A percentile compares a stretch with the other conserved stretches of the same genome.
Conservation (phyloP, 2,329 filamentous ascomycete species). For the Fusarium brachygibbosum region DNA sequence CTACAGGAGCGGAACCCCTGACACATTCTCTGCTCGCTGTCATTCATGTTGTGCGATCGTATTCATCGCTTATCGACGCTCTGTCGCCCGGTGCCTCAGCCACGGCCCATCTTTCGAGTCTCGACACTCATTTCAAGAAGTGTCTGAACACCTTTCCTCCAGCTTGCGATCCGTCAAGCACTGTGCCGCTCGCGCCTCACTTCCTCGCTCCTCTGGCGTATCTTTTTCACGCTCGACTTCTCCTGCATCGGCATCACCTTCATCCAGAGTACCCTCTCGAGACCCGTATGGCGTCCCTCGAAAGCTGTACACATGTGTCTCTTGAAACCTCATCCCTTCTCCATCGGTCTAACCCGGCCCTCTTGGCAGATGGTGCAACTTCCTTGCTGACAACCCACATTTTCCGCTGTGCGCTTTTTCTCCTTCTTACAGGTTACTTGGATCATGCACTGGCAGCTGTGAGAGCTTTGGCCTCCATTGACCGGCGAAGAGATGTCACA, state of each 20-base stretch:
- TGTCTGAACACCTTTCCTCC: slow-evolving; percentile 83
- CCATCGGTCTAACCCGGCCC: slow-evolving; percentile 71
- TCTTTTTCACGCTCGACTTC: slow-evolving; percentile 84
- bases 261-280: slow-evolving; percentile 76
- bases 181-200: slow-evolving; percentile 77
- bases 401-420: slow-evolving; percentile 86
- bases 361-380: slow-evolving; percentile 75
- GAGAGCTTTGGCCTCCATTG: slow-evolving; percentile 77
- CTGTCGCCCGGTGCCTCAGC: slow-evolving; percentile 77
- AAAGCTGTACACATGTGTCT: slow-evolving; percentile 80
- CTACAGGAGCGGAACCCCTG: slow-evolving; percentile 66
- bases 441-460: slow-evolving; percentile 80
- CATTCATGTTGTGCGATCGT: slow-evolving; percentile 84
- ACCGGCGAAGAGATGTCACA: slow-evolving; percentile 78
- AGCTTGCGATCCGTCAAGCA: slow-evolving; percentile 76
- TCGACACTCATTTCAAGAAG: slow-evolving; percentile 83
- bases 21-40: slow-evolving; percentile 82
- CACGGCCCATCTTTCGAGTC: slow-evolving; percentile 76
- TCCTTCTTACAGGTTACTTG: slow-evolving; percentile 81
- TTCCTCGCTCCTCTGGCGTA: slow-evolving; percentile 81
- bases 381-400: slow-evolving; percentile 85
- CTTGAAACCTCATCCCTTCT: slow-evolving; percentile 85
- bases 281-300: slow-evolving; percentile 78
- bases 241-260: slow-evolving; percentile 91
- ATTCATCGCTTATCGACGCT: slow-evolving; percentile 78